Conservation (phyloP, 2,329 filamentous ascomycete species). For the Phaeoacremonium minimum region DNA sequence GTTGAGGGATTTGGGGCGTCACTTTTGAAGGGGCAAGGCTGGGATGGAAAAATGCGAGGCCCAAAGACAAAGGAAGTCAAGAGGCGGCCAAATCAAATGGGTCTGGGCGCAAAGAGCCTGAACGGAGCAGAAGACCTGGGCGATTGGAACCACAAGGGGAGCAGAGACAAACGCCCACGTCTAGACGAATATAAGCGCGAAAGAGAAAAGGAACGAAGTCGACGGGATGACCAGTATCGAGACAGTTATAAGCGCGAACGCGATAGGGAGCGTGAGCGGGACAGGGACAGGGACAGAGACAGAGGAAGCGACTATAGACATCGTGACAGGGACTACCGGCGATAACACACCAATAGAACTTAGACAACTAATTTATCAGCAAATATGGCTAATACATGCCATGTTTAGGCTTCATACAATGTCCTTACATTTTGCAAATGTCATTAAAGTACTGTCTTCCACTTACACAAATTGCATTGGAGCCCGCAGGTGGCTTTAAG, state of each 20-base stretch:
- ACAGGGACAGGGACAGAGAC: constrained; percentile 18
- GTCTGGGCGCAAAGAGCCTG: constrained; percentile 82
- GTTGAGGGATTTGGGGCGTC: constrained; percentile 94
- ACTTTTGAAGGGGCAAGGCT: constrained; percentile 88
- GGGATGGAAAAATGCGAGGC: constrained; percentile 66
- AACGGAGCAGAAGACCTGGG: constrained; percentile 70
- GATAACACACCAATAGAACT: background rate
- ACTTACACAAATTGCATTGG: too few relatives aligned
- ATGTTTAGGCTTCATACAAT: too few relatives aligned
- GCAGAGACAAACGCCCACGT: constrained; percentile 32
- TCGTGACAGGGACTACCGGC: constrained; percentile 3
- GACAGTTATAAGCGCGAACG: constrained; percentile 42
- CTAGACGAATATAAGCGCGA: constrained; percentile 46
- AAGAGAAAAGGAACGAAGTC: constrained; percentile 36
- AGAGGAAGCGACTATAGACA: constrained; percentile 4
- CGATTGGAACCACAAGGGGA: constrained; percentile 68
- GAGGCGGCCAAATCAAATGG: constrained; percentile 74
- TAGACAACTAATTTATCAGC: too few relatives aligned
- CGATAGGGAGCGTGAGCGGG: constrained; percentile 35
- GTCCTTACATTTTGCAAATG: too few relatives aligned
- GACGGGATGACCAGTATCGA: constrained; percentile 32
- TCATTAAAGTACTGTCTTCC: too few relatives aligned
- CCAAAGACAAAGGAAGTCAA: constrained; percentile 62
- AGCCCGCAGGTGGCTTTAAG: too few relatives aligned
- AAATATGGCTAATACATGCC: too few relatives aligned